Evolutionary conservation across 345 rosid genomes (phyloP).

Genomic region (Brassica juncea): DNA sequence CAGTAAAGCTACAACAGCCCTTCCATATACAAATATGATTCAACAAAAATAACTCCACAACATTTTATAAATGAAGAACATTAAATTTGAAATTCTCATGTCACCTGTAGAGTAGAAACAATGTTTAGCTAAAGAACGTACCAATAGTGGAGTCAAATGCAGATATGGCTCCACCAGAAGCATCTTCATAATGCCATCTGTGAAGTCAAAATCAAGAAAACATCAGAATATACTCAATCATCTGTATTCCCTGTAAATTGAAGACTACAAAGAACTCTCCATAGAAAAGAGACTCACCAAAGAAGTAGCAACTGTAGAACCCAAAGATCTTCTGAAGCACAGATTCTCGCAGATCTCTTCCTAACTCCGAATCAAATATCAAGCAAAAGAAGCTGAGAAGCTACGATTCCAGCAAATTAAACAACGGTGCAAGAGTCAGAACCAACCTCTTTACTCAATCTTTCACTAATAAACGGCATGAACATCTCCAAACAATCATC

Average conservation of each 20-base stretch:
- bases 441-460: slow-evolving; percentile 39
- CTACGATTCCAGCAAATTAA: slow-evolving; percentile 66
- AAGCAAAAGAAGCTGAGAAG: slow-evolving; percentile 60
- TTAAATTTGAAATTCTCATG: not conserved
- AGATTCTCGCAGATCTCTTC: slow-evolving; percentile 46
- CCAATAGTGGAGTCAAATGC: slow-evolving; percentile 55
- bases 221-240: slow-evolving; percentile 2
- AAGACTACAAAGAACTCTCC: not conserved
- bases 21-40: not conserved
- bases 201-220: slow-evolving; percentile 20
- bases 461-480: slow-evolving; percentile 52
- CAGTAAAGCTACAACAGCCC: not conserved
- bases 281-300: slow-evolving; percentile 49
- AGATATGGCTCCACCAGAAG: slow-evolving; percentile 56
- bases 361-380: slow-evolving; percentile 51
- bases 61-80: not conserved
- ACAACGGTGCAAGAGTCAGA: slow-evolving; percentile 48
- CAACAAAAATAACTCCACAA: not conserved
- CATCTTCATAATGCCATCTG: slow-evolving; percentile 64
- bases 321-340: slow-evolving; percentile 51
- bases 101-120: slow-evolving; percentile 3
- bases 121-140: slow-evolving; percentile 39
- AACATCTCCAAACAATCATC: slow-evolving; percentile 49
- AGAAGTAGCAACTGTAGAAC: slow-evolving; percentile 54
- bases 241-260: not conserved